A percentile compares a stretch with the other conserved stretches of the same genome.
Conservation (phyloP, 805 yeast species). For the Trichomonascus vanleenenianus region DNA sequence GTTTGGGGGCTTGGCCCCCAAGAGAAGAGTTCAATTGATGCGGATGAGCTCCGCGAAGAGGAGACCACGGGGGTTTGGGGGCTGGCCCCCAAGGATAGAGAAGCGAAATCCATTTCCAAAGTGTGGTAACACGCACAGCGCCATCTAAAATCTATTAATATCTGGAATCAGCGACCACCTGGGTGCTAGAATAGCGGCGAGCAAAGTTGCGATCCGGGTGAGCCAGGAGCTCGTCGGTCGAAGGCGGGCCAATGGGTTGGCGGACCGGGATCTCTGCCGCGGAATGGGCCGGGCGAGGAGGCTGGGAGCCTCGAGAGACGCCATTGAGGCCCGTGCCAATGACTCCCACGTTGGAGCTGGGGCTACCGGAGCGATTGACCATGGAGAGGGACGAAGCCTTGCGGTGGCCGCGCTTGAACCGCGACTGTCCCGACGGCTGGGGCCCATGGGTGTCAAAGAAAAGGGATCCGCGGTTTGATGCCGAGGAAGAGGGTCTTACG, state of each 20-base stretch:
- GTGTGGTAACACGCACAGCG: too few species aligned
- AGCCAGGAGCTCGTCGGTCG: slow-evolving; percentile 24
- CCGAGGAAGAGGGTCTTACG: slow-evolving; percentile 18
- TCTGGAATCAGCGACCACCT: slow-evolving; percentile 2
- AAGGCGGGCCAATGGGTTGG: slow-evolving; percentile 29
- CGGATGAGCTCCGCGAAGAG: too few species aligned
- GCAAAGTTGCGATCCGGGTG: slow-evolving; percentile 20
- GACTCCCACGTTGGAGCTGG: slow-evolving; percentile 3
- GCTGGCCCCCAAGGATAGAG: too few species aligned
- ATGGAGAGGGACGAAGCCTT: slow-evolving; percentile 22
- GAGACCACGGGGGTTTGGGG: too few species aligned
- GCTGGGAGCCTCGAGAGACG: slow-evolving; percentile 6
- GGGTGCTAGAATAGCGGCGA: background rate
- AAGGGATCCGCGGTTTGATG: slow-evolving; percentile 13
- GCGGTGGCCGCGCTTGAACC: slow-evolving; percentile 22
- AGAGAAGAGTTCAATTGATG: too few species aligned
- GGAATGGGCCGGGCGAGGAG: background rate
- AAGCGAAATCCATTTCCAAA: too few species aligned
- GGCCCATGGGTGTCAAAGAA: slow-evolving; percentile 5
- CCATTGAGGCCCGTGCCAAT: slow-evolving; percentile 1
- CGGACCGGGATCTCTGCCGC: slow-evolving; percentile 20
- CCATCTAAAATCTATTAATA: too few species aligned
- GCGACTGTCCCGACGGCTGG: slow-evolving; percentile 3
- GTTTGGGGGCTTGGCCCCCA: too few species aligned
- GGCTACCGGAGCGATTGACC: slow-evolving; percentile 2